Evolutionary conservation across 371 early-diverging fungal genomes (phyloP).

Genomic region (Batkoa obscura): DNA sequence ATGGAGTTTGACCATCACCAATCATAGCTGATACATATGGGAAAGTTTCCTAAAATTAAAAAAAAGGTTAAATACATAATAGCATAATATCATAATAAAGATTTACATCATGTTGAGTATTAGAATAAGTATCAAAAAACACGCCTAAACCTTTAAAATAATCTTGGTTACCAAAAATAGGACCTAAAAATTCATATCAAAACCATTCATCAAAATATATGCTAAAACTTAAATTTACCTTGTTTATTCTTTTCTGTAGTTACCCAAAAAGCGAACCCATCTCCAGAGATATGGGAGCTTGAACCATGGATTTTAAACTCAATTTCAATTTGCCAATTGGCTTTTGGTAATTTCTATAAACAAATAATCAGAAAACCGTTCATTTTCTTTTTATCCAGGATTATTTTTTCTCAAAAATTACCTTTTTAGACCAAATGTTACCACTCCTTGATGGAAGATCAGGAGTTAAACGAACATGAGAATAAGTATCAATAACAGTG

Average conservation of each 20-base stretch:
- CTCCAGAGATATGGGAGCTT: slow-evolving; percentile 33
- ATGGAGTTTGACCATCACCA: slow-evolving; percentile 68
- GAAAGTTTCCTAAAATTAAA: slow-evolving; percentile 26
- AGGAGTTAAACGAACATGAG: slow-evolving; percentile 63
- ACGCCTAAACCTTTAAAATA: slow-evolving; percentile 80
- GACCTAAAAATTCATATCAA: slow-evolving; percentile 20
- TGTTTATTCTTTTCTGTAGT: slow-evolving; percentile 30
- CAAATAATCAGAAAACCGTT: not conserved
- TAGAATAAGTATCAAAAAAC: slow-evolving; percentile 92
- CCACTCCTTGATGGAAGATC: slow-evolving; percentile 65
- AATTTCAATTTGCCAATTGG: slow-evolving; percentile 76
- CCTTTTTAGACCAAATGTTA: slow-evolving; percentile 63
- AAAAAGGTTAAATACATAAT: not conserved
- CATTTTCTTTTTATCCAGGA: no score
- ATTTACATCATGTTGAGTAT: slow-evolving; percentile 54
- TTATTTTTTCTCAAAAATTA: slow-evolving; percentile 10
- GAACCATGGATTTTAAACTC: slow-evolving; percentile 72
- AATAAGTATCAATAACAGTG: slow-evolving; percentile 44
- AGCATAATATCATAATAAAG: not conserved
- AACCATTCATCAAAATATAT: not conserved
- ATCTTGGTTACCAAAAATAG: slow-evolving; percentile 82
- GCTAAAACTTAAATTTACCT: slow-evolving; percentile 9
- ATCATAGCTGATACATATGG: slow-evolving; percentile 87
- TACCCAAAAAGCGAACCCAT: slow-evolving; percentile 90
- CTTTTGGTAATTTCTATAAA: slow-evolving; percentile 34